These are phyloP conservation scores for Fusarium goolgardi DNA, from an alignment of 2,329 filamentous ascomycete genomes.

Conservation along the genomic window DNA sequence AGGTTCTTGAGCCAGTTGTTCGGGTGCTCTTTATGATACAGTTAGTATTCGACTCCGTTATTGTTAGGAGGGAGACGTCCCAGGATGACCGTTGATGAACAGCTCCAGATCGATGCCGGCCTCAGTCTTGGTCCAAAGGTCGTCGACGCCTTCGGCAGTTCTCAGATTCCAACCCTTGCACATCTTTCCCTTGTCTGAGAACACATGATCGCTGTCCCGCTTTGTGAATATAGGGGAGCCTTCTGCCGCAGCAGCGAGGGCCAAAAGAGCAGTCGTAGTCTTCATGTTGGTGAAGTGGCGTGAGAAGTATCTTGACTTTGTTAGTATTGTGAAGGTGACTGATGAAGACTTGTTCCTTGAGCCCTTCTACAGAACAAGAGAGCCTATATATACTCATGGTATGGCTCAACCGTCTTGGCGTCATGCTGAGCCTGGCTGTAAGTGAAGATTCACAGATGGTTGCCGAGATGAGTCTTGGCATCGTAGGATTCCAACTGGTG, in stretches of 20 bases:
- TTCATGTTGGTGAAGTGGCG: background rate
- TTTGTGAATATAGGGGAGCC: background rate
- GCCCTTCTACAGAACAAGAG: rapidly evolving
- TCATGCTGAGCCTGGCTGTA: background rate
- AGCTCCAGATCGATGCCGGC: conserved; percentile 12
- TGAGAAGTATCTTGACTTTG: rapidly evolving
- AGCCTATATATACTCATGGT: background rate
- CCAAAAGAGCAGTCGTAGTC: conserved; percentile 5
- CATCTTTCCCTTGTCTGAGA: conserved; percentile 1
- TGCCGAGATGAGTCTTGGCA: background rate
- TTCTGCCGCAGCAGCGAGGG: background rate
- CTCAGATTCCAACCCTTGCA: conserved; percentile 22
- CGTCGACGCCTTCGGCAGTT: conserved; percentile 12
- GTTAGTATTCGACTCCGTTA: background rate
- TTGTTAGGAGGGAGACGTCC: background rate
- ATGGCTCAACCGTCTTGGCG: rapidly evolving
- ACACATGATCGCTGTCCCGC: background rate
- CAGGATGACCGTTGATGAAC: conserved; percentile 20
- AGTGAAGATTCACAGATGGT: background rate
- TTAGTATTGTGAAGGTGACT: rapidly evolving
- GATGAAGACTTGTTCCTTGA: background rate
- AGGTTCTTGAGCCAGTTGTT: conserved; percentile 25
- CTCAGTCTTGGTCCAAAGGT: conserved; percentile 19
- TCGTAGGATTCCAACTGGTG: background rate
- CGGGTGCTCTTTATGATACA: background rate